Percentiles rank a stretch among this genome's conserved stretches.
These are phyloP conservation scores for Colletotrichum sp. DNA, from an alignment of 2,329 filamentous ascomycete species.

Conservation along the genomic window DNA sequence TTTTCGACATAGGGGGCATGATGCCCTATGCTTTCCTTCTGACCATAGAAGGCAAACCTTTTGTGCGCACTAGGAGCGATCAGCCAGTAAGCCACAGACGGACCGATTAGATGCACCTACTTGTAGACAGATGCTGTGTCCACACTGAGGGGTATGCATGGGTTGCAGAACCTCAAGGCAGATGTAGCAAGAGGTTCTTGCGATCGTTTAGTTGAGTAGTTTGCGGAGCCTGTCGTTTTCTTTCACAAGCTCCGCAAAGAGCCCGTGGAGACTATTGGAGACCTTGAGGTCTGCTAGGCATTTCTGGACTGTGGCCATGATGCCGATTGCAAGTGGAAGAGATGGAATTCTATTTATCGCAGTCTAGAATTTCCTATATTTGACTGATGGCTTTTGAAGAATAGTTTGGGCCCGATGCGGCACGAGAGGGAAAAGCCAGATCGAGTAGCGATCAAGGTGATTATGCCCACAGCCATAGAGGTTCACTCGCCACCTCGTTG, in stretches of 20 bases:
- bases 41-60: background rate
- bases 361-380: background rate
- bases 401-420: accelerated
- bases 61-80: background rate
- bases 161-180: background rate
- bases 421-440: background rate
- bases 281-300: background rate
- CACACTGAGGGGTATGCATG: background rate
- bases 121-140: background rate
- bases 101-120: background rate
- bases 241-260: background rate
- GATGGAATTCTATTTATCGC: background rate
- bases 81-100: background rate
- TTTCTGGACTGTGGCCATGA: background rate
- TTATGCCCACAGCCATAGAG: background rate
- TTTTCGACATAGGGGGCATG: background rate
- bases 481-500: background rate
- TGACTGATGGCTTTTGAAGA: background rate
- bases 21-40: background rate
- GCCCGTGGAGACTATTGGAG: background rate
- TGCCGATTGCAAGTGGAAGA: background rate
- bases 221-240: background rate
- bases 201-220: background rate
- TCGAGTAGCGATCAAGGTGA: background rate
- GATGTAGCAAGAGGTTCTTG: background rate